Conservation (phyloP, 106 monocot genomes). For the Allium sativum region DNA sequence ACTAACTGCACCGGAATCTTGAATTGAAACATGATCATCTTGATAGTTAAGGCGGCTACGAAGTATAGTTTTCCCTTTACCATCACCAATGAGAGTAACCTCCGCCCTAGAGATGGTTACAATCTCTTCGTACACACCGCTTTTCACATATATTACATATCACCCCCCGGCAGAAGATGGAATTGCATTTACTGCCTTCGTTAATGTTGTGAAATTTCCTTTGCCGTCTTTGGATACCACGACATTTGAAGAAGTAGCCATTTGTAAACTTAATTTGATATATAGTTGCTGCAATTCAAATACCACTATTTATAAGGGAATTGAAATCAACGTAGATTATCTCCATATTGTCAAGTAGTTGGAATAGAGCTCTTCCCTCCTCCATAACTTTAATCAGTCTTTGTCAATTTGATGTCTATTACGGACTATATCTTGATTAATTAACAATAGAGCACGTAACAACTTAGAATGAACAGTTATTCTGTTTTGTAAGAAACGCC, state of each 20-base stretch:
- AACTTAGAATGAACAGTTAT: too few relatives aligned
- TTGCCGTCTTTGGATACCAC: constrained; percentile 41
- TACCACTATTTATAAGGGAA: too few relatives aligned
- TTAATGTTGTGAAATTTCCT: constrained; percentile 39
- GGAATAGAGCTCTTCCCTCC: too few relatives aligned
- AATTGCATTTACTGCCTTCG: constrained; percentile 28
- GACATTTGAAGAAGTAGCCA: constrained; percentile 5
- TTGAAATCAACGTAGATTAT: too few relatives aligned
- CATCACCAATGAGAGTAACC: constrained; percentile 27
- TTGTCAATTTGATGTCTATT: too few relatives aligned
- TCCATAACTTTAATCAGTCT: too few relatives aligned
- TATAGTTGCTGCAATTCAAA: too few relatives aligned
- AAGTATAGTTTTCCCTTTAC: background rate
- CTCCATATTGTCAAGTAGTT: too few relatives aligned
- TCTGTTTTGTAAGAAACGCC: too few relatives aligned
- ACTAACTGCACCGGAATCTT: constrained; percentile 1
- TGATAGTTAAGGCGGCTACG: background rate
- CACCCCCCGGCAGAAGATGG: constrained; percentile 18
- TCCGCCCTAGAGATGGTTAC: constrained; percentile 32
- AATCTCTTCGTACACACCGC: constrained; percentile 37
- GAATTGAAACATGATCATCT: background rate
- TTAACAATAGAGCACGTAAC: too few relatives aligned
- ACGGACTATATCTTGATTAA: too few relatives aligned
- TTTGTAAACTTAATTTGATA: too few relatives aligned
- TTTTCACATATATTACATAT: constrained; percentile 50